Base-by-base conservation (phyloP, 2,329 filamentous ascomycete genomes). In the Myriosclerotinia curreyana region DNA sequence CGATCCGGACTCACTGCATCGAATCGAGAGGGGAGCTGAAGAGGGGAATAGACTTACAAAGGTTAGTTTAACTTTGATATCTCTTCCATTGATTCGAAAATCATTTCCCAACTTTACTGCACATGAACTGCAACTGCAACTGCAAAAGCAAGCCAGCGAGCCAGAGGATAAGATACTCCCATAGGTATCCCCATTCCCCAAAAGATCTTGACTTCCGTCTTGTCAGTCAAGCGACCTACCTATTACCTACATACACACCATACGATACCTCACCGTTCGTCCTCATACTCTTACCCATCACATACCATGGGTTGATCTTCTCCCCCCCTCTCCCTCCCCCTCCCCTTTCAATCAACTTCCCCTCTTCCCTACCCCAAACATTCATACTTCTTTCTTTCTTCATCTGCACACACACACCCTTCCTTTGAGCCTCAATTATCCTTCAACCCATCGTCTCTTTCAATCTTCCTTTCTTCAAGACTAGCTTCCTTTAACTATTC, bases 151-250 rank as follows among this genome's bases (percentile, higher is more conserved):
- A 56, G 53, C 53, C 53, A 46, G 40, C 50, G 50, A 53, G 50
- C 50, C 50, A 53, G 34, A 54, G 55, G 31, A 48, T 59, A 48
- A 42, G 55, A 48, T 59, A 38, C 44, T 38, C 48, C 42, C 42
- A 59, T 59, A 59, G 55, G n/a, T 59, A 36, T 49, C 28, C 42
- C 55, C 28, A 56, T 36, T 46, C 28, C 28, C 31, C 42, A 42
- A 59, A 59, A 59, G 28, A 48, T 59, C 55, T 59, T 28, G 42
- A 48, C 31, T 48, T 59, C 12, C 31, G 14, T 59, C 28, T 38
- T 59, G 55, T 59, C 42, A 59, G 55, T 59, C 55, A 48, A 58
- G 55, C 55, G 55, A 48, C 55, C 55, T 48, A 48, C 28, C 55
- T 59, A 38, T 48, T 42, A 20, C 36, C 52, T 42, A 55, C 51